Base-by-base conservation (phyloP, 2,329 filamentous ascomycete genomes). In the Aspergillus fructus region DNA sequence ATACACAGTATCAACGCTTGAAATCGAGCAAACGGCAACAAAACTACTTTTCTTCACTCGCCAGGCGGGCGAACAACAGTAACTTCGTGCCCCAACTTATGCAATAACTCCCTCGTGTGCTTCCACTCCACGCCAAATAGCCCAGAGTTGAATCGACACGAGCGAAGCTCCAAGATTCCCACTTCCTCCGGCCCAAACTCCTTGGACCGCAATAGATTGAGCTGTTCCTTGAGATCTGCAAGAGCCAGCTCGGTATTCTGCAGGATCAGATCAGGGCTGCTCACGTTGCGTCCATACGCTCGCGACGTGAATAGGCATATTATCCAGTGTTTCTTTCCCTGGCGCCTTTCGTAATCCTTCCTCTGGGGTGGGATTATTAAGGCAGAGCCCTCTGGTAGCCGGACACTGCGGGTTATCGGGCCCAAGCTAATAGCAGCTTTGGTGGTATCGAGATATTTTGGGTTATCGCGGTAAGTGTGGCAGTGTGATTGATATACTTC, bases 261-360 rank as follows among this genome's bases (percentile, higher is more conserved):
- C 11, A 86, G 52, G 39, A 87, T 85, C 13, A 68, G 63, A 0
- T 70, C 66, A 1, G 73, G 71, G 0, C 72, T 58, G 55, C 67
- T 71, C 30, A 68, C 64, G 24, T 74, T 78, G 5, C 59, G 67
- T 42, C 84, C 84, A 57, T 78, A 82, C 2, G 71, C 70, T 3
- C 70, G 66, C 2, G 81, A 84, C 0, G 84, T 87, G 61, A 86
- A 86, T 0, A 87, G 68, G 61, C 84, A 87, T 0, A 81, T 79
- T 24, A 87, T 78, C 78, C 81, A 87, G 55, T 84, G 81, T 12
- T 70, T 68, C 21, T 68, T 72, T 3, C 37, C 41, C 2, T 12
- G 6, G 17, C 5, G 39, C 3, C 41, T 52, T 21, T 53, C 45
- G 39, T 69, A 68, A 34, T 77, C 72, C 4, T 59, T 62, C 17